These are phyloP conservation scores for Coniochaeta sp. DNA, from an alignment of 2,329 filamentous ascomycete species.

Conservation along the genomic window DNA sequence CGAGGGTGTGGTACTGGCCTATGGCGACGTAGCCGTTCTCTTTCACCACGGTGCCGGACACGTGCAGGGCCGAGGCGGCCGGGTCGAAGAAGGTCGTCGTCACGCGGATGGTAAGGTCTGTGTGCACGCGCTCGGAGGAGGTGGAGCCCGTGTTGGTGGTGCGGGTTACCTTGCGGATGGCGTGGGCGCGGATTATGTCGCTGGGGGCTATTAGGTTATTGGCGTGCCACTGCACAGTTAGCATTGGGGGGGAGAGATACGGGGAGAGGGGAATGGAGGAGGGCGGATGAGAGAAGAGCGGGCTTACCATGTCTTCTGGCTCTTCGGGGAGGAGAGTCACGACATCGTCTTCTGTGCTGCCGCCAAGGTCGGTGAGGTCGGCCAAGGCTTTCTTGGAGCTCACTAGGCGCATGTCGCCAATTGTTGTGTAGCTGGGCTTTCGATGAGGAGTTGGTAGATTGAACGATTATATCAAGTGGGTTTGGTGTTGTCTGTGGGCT, in stretches of 20 bases:
- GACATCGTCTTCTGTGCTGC: slow-evolving; percentile 25
- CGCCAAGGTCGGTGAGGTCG: not conserved
- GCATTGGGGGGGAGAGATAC: not conserved
- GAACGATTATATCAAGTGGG: no score
- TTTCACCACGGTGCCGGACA: slow-evolving; percentile 45
- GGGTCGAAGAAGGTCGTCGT: slow-evolving; percentile 54
- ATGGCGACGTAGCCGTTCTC: slow-evolving; percentile 47
- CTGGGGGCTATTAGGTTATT: slow-evolving; percentile 51
- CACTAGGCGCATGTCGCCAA: not conserved
- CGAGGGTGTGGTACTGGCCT: slow-evolving; percentile 56
- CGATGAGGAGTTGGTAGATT: no score
- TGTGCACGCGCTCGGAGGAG: slow-evolving; percentile 44
- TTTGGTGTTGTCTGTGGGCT: no score
- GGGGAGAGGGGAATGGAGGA: no score
- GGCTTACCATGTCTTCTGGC: slow-evolving; percentile 28
- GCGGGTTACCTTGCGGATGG: slow-evolving; percentile 46
- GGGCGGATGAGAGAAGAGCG: slow-evolving; percentile 1
- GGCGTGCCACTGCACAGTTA: slow-evolving; percentile 40
- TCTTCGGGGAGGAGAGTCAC: slow-evolving; percentile 33
- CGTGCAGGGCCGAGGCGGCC: slow-evolving; percentile 45
- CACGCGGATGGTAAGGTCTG: slow-evolving; percentile 48
- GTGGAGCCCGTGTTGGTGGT: slow-evolving; percentile 39
- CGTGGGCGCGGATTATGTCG: slow-evolving; percentile 47
- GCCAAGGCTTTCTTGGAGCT: not conserved
- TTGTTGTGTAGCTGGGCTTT: no score